phyloP scores from a whole-genome alignment of 441 rosid species.

The Populus hybrid region DNA sequence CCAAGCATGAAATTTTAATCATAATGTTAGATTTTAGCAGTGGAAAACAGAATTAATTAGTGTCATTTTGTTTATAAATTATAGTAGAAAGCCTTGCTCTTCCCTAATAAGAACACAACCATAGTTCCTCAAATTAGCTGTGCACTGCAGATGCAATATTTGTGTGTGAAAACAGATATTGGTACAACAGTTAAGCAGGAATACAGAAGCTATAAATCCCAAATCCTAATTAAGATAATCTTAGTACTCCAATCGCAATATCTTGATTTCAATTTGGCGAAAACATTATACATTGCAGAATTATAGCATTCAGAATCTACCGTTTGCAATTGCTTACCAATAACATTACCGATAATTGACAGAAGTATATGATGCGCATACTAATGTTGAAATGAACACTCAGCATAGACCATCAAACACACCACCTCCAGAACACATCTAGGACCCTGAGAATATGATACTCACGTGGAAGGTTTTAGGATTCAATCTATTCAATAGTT shows the following conservation, averaged over 20 bases:
- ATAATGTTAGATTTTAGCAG: not conserved
- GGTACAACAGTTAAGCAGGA: not conserved
- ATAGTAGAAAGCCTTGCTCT: not conserved
- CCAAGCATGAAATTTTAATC: not conserved
- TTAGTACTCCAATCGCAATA: not conserved
- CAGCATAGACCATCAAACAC: not conserved
- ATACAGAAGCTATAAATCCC: not conserved
- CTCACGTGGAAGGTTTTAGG: not conserved
- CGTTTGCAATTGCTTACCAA: not conserved
- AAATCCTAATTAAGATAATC: not conserved
- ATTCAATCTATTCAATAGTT: not conserved
- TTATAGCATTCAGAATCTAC: not conserved
- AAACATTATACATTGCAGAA: not conserved
- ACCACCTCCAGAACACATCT: not conserved
- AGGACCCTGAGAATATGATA: not conserved
- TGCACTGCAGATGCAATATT: not conserved
- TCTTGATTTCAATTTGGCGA: not conserved
- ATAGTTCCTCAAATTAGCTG: not conserved
- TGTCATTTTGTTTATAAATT: not conserved
- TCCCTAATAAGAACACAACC: not conserved
- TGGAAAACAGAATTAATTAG: not conserved
- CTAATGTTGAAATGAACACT: not conserved
- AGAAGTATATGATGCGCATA: not conserved
- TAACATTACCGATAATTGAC: not conserved
- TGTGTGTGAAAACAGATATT: not conserved